Percentiles rank a stretch among this genome's conserved stretches.
These are phyloP conservation scores for Cordyceps javanica DNA, from an alignment of 2,329 filamentous ascomycete genomes.

Conservation along the genomic window DNA sequence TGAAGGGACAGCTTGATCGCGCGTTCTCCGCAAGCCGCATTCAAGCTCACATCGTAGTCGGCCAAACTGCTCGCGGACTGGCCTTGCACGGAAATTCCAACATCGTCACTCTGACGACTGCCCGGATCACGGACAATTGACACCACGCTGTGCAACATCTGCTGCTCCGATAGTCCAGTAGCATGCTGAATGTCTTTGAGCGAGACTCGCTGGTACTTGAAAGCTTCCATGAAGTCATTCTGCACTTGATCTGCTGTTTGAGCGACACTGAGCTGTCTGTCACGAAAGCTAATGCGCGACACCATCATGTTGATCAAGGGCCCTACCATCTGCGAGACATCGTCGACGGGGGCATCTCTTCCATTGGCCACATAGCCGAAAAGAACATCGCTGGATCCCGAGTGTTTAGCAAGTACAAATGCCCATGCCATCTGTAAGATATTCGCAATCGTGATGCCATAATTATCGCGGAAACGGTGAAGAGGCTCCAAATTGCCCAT, in stretches of 20 bases:
- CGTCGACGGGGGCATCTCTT: conserved; percentile 10
- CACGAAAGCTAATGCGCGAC: neutral
- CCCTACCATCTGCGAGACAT: conserved; percentile 7
- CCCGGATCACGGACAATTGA: neutral
- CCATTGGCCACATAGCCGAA: conserved; percentile 11
- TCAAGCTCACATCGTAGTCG: neutral
- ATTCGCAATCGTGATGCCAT: conserved; percentile 30
- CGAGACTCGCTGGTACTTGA: neutral
- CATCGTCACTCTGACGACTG: neutral
- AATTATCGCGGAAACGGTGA: neutral
- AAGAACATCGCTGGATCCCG: conserved; percentile 8
- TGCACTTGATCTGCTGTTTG: neutral
- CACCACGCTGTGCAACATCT: neutral
- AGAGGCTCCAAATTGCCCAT: conserved; percentile 1
- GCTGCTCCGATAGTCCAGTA: neutral
- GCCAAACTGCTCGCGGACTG: neutral
- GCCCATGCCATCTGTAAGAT: conserved; percentile 10
- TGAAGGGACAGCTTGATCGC: neutral
- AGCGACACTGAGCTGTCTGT: neutral
- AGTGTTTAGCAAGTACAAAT: conserved; percentile 3
- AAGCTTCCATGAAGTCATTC: neutral
- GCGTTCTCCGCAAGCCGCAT: neutral
- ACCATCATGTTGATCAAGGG: conserved; percentile 21
- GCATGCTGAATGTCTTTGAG: neutral
- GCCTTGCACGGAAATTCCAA: neutral